These are phyloP conservation scores for Chaetomium tenue DNA, from an alignment of 495 filamentous ascomycete species.

Conservation along the genomic window DNA sequence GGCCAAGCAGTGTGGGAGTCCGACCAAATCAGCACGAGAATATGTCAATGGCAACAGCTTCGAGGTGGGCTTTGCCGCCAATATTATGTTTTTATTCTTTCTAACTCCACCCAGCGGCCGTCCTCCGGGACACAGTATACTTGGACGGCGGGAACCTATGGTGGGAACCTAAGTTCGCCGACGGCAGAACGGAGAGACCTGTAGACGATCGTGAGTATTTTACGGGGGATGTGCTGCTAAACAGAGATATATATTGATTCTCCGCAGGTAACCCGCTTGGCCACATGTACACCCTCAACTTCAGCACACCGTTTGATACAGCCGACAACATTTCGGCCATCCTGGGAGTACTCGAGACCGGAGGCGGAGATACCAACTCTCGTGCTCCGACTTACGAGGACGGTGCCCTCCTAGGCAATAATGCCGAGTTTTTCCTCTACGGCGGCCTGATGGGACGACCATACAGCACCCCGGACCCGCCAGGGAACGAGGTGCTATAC, in stretches of 20 bases:
- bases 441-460: conserved; percentile 43
- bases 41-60: conserved; percentile 57
- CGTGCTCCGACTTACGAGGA: conserved; percentile 59
- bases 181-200: conserved; percentile 32
- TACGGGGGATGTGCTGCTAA: not conserved
- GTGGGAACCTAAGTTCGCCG: conserved; percentile 47
- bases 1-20: conserved; percentile 41
- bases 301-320: conserved; percentile 57
- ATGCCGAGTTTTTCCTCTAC: conserved; percentile 58
- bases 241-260: conserved; percentile 2
- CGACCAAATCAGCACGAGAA: conserved; percentile 51
- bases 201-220: conserved; percentile 39
- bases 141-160: conserved; percentile 62
- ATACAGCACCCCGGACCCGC: conserved; percentile 31
- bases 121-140: conserved; percentile 65
- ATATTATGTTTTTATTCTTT: too few species aligned
- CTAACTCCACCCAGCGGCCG: conserved; percentile 49
- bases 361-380: conserved; percentile 50
- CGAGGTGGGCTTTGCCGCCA: conserved; percentile 45
- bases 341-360: conserved; percentile 44
- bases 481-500: conserved; percentile 39
- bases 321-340: conserved; percentile 53
- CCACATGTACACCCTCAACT: conserved; percentile 55
- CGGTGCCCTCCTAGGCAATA: conserved; percentile 65
- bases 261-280: conserved; percentile 47